Evolutionary conservation across 2,329 filamentous ascomycete genomes (phyloP), one percentile per base, ranked within the genome.

Genomic region (Phaeomoniella chlamydospora): DNA sequence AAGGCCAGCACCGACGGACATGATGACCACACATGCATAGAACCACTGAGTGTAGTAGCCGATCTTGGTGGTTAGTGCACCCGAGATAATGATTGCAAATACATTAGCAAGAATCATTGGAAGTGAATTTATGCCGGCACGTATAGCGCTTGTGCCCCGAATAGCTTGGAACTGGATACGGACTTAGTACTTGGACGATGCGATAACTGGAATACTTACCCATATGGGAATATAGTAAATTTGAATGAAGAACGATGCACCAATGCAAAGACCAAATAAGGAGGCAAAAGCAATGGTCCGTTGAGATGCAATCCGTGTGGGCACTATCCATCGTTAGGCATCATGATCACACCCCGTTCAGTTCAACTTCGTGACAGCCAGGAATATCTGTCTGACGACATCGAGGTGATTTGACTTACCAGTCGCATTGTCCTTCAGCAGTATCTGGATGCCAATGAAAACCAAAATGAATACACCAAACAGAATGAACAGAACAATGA

Each of bases 81-180:
- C 59, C 2, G 48, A 44, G 4, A 53, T 15, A 3, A 61, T 49
- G 18, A 52, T 50, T 3, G 49, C 49, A 6, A 62, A 45, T 32
- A 59, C 53, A 3, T 56, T 39, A 0, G 54, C 42, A 2, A 63
- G 40, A 14, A 62, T 51, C 47, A 60, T 48, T 5, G 59, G 58
- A 4, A 61, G 44, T 33, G 50, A 55, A 35, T 57, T 57, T 34
- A 67, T 63, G 13, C 62, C 64, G 4, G 61, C 64, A 26, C 60
- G 54, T 34, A 61, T 54, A 4, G 64, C 62, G 3, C 52, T 51
- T 10, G 52, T 53, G 4, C 54, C 55, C 36, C 59, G 57, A 40
- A 65, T 57, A 4, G 59, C 61, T 41, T 68, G 63, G 45, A 67
- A 66, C 53, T 58, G 67, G 36, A 64, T 56, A 0, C 61, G 60